phyloP scores from a whole-genome alignment of 139 green algal species.

The Coccomyxa sp. region DNA sequence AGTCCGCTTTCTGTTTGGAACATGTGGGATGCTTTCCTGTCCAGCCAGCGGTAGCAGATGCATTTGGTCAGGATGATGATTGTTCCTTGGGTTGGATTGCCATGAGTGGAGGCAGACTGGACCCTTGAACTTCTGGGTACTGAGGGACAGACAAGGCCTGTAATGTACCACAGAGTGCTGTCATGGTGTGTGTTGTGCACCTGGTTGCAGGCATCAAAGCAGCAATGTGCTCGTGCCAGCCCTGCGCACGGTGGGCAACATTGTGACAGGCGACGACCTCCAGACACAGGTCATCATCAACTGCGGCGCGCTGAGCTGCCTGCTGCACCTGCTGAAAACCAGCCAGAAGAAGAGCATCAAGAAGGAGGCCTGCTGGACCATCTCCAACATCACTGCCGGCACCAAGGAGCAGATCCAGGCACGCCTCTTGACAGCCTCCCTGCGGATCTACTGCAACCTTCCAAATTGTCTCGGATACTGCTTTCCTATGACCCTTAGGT shows the following conservation, averaged over 20 bases:
- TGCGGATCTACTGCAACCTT: background rate
- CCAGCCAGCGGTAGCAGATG: background rate
- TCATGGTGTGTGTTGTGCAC: background rate
- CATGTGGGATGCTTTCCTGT: background rate
- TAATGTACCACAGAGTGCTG: too few relatives aligned
- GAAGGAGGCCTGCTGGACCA: slow-evolving; percentile 99
- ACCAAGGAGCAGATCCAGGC: slow-evolving; percentile 98
- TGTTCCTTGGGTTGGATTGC: too few relatives aligned
- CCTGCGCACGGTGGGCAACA: slow-evolving; percentile 98
- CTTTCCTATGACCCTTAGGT: too few relatives aligned
- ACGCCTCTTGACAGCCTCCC: slow-evolving; percentile 1
- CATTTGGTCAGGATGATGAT: too few relatives aligned
- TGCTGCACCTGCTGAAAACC: slow-evolving; percentile 86
- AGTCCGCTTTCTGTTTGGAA: background rate
- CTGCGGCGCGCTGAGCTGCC: slow-evolving; percentile 88
- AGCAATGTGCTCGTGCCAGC: slow-evolving; percentile 91
- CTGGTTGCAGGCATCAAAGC: slow-evolving; percentile 23
- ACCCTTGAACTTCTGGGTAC: background rate
- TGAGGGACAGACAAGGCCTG: background rate
- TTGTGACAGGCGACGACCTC: slow-evolving; percentile 97
- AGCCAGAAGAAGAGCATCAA: slow-evolving; percentile 99
- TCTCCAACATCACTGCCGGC: slow-evolving; percentile 99
- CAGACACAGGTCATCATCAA: slow-evolving; percentile 99
- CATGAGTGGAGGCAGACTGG: background rate
- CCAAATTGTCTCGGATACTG: too few relatives aligned